These are phyloP conservation scores for Cyclotella sp. DNA, from an alignment of 108 stramenopile species.

Conservation along the genomic window DNA sequence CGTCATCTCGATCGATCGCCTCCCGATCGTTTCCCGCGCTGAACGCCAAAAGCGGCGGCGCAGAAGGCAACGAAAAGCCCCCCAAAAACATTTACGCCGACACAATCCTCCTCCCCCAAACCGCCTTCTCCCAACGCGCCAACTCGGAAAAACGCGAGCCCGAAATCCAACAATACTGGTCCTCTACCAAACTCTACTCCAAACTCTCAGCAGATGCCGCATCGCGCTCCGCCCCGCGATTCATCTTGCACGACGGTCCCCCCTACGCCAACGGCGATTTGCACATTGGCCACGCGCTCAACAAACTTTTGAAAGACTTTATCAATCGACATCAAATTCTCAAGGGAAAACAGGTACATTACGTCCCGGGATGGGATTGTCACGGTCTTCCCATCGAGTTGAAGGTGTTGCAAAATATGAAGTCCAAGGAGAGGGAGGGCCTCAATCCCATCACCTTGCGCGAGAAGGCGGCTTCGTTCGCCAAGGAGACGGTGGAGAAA, in stretches of 20 bases:
- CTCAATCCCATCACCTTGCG: slow-evolving; percentile 88
- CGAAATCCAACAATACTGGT: slow-evolving; percentile 91
- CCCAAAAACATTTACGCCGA: slow-evolving; percentile 88
- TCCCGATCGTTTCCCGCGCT: background rate
- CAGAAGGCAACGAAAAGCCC: slow-evolving; percentile 53
- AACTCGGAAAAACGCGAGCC: slow-evolving; percentile 94
- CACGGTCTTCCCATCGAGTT: slow-evolving; percentile 99
- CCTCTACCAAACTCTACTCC: slow-evolving; percentile 86
- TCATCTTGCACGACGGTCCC: slow-evolving; percentile 98
- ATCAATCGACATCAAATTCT: slow-evolving; percentile 96
- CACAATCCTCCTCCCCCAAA: slow-evolving; percentile 93
- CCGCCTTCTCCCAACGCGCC: slow-evolving; percentile 93
- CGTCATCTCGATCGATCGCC: slow-evolving; percentile 8
- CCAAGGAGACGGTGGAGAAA: slow-evolving; percentile 89
- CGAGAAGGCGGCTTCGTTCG: slow-evolving; percentile 90
- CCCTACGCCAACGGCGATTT: slow-evolving; percentile 99
- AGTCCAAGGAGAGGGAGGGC: slow-evolving; percentile 79
- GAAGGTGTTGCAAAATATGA: slow-evolving; percentile 96
- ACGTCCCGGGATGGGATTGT: slow-evolving; percentile 99
- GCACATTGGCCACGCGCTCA: slow-evolving; percentile 99
- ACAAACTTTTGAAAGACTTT: slow-evolving; percentile 98
- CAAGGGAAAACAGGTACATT: slow-evolving; percentile 94
- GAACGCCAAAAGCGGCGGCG: slow-evolving; percentile 6
- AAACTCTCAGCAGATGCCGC: slow-evolving; percentile 72
- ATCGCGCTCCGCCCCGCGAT: slow-evolving; percentile 62